A percentile compares a stretch with the other conserved stretches of the same genome.
phyloP scores from a whole-genome alignment of 768 basidiomycete species.

The Tricholoma bakamatsutake region DNA sequence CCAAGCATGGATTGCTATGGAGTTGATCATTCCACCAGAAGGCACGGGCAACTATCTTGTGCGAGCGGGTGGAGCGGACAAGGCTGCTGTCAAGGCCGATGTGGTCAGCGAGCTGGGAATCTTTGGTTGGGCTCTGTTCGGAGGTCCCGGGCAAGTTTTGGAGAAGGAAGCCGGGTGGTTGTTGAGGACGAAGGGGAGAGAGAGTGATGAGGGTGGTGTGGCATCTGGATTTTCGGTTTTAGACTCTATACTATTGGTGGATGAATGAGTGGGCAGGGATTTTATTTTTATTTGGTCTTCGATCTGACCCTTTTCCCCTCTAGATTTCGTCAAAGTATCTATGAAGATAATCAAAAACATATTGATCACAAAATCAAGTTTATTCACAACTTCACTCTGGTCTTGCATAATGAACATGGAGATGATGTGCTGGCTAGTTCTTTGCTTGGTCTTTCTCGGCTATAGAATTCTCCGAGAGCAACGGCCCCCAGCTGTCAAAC shows the following conservation, averaged over 20 bases:
- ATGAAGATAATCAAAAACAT: not conserved
- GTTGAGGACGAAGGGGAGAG: constrained; percentile 84
- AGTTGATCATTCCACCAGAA: constrained; percentile 75
- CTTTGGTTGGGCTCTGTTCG: constrained; percentile 86
- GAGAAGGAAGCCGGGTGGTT: constrained; percentile 78
- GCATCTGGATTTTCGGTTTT: constrained; percentile 78
- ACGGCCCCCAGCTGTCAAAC: no score
- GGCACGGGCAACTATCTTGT: constrained; percentile 70
- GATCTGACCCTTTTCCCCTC: not conserved
- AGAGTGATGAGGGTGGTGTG: constrained; percentile 89
- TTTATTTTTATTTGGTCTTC: not conserved
- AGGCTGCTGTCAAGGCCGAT: constrained; percentile 48
- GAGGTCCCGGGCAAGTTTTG: constrained; percentile 33
- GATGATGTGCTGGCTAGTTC: no score
- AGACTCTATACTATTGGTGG: constrained; percentile 61
- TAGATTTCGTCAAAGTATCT: not conserved
- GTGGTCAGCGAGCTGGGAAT: constrained; percentile 89
- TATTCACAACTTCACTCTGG: no score
- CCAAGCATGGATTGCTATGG: constrained; percentile 94
- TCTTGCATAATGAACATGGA: no score
- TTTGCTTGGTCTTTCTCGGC: no score
- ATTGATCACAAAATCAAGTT: not conserved
- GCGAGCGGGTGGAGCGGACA: constrained; percentile 51
- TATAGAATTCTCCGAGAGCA: no score
- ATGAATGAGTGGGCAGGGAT: constrained; percentile 19